Base-by-base conservation (phyloP, 257 asterid species). In the Mitragyna speciosa region DNA sequence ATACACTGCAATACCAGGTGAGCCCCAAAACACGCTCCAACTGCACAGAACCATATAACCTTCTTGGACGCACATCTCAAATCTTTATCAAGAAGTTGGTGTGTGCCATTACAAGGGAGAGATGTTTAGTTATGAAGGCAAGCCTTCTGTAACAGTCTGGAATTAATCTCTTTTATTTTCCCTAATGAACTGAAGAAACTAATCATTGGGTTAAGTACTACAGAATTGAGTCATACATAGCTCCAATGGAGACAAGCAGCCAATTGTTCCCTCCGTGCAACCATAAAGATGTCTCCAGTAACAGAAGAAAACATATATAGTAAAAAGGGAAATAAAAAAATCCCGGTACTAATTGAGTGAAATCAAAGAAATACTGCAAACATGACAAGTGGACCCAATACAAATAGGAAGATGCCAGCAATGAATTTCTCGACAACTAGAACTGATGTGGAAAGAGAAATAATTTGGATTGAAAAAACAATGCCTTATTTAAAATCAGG, bases 401-500 rank as follows among this genome's bases (percentile, higher is more conserved):
- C 76, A 54, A 24, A 72, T 71, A 39, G 39, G 63, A 36, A 70
- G 30, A 77, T 75, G 74, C 68, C 30, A 70, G 64, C 68, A 73
- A 66, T 66, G 67, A 78, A 61, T 78, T 81, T 66, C 36, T 58
- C 56, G 52, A 47, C 39, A 63, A 16, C 69, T 75, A 75, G 56
- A 84, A 79, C 33, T 79, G 80, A 81, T 70, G 59, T 9, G 48
- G 66, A 51, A 80, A 72, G 70, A 1, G 64, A 45, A 26, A 66
- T 33, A 28, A 28, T 4, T 47, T 2, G 33, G 64, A 45, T 54
- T 14, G 59, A 66, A 76, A 61, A 76, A 24, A 12, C 2, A 16
- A 47, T 12, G 69, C 64, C 85, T 91, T 61, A 91, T 22, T 86
- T 77, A 75, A 90, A 94, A 75, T 90, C 89, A 0, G 94, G 96